A percentile compares a stretch with the other conserved stretches of the same genome.
phyloP scores from a whole-genome alignment of 208 protist genomes.

The Wallacemonas sp. region DNA sequence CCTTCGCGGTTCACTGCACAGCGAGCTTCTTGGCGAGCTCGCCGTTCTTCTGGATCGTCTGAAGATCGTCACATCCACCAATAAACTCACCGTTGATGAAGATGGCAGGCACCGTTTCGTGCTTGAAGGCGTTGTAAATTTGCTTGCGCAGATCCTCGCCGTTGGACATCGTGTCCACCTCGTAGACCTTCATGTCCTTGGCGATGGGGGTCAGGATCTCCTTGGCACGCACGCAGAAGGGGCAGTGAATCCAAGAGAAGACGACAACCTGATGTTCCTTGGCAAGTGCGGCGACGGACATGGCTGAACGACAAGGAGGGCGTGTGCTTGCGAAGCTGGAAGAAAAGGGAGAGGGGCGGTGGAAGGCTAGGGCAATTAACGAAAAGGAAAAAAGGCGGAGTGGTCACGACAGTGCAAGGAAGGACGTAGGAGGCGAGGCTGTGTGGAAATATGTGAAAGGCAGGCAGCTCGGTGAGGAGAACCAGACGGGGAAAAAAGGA shows the following conservation, averaged over 20 bases:
- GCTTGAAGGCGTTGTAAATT: constrained; percentile 41
- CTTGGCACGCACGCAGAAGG: constrained; percentile 60
- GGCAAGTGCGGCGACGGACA: constrained; percentile 43
- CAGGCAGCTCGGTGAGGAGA: too few species aligned
- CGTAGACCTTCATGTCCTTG: constrained; percentile 52
- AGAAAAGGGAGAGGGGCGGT: constrained; percentile 7
- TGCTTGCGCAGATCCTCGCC: constrained; percentile 52
- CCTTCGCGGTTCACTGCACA: neutral
- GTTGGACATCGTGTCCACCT: constrained; percentile 49
- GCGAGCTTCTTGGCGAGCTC: constrained; percentile 45
- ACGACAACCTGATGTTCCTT: constrained; percentile 54
- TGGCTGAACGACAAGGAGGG: neutral
- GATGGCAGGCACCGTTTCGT: constrained; percentile 76
- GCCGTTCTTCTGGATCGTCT: constrained; percentile 46
- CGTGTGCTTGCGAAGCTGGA: neutral
- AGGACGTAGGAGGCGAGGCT: neutral
- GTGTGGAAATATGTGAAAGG: too few species aligned
- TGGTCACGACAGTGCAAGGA: neutral
- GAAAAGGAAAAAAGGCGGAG: constrained; percentile 2
- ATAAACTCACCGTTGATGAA: constrained; percentile 82
- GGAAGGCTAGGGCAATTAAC: too few species aligned
- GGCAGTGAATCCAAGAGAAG: constrained; percentile 67
- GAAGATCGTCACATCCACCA: constrained; percentile 53
- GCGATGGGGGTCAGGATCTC: constrained; percentile 41
- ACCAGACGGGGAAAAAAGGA: too few species aligned